Conservation (phyloP, 495 filamentous ascomycete genomes). For the Amorphotheca resinae region DNA sequence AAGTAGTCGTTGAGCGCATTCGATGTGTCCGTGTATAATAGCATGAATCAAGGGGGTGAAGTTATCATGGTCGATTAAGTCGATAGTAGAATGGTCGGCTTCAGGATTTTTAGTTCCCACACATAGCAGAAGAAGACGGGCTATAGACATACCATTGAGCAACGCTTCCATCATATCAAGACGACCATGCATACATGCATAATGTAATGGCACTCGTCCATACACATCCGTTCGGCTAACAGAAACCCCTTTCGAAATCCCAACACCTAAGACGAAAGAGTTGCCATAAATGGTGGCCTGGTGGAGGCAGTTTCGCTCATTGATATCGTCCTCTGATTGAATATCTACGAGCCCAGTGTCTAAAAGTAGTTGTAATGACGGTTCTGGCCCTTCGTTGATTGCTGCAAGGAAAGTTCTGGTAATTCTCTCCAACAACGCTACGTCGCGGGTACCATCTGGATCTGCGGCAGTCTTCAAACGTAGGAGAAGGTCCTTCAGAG, state of each 20-base stretch:
- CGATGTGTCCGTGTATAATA: conserved; percentile 71
- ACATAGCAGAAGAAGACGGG: neutral
- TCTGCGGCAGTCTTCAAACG: conserved; percentile 33
- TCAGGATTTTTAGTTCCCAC: neutral
- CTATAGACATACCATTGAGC: conserved; percentile 37
- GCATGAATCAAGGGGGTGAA: conserved; percentile 93
- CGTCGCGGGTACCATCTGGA: conserved; percentile 27
- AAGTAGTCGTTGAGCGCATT: conserved; percentile 67
- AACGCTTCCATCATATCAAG: conserved; percentile 72
- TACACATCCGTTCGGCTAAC: conserved; percentile 80
- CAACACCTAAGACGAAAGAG: conserved; percentile 58
- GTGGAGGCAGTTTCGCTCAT: conserved; percentile 89
- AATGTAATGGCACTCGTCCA: conserved; percentile 86
- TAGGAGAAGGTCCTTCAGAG: conserved; percentile 35
- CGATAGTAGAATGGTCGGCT: conserved; percentile 50
- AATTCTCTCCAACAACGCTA: conserved; percentile 49
- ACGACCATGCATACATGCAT: conserved; percentile 88
- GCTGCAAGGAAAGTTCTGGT: conserved; percentile 82
- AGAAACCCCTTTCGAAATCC: conserved; percentile 57
- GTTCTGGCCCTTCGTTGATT: conserved; percentile 72
- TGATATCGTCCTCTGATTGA: conserved; percentile 88
- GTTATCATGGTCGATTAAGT: conserved; percentile 88
- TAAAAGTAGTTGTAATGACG: conserved; percentile 61
- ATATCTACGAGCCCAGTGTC: conserved; percentile 74
- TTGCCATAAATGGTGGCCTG: conserved; percentile 88